A percentile compares a stretch with the other conserved stretches of the same genome.
phyloP scores from a whole-genome alignment of 2,329 filamentous ascomycete species.

The Fusarium solani-melongenae region DNA sequence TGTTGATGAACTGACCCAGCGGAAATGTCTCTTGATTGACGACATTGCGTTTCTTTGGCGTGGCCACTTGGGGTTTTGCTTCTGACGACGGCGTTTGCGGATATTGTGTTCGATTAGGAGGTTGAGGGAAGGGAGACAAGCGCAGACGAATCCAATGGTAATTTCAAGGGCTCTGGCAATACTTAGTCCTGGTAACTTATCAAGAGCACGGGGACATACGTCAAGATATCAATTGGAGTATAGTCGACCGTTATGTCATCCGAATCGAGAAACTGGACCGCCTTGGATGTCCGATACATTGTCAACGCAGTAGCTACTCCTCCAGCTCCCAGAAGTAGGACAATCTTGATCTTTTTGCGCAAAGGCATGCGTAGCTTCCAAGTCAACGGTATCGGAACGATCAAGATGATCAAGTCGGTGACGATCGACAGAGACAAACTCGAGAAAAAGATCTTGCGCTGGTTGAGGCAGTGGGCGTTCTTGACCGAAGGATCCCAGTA shows the following conservation, averaged over 20 bases:
- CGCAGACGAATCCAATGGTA: conserved; percentile 37
- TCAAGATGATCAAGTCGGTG: conserved; percentile 31
- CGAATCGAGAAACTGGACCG: conserved; percentile 26
- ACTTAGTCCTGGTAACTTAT: no score
- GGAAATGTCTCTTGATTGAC: conserved; percentile 17
- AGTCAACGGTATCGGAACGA: conserved; percentile 31
- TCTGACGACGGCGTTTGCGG: conserved; percentile 16
- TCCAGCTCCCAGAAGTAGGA: conserved; percentile 31
- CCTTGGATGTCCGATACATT: conserved; percentile 16
- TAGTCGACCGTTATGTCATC: conserved; percentile 35
- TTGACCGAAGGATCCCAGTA: conserved; percentile 51
- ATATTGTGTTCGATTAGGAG: conserved; percentile 27
- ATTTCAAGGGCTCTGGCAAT: conserved; percentile 23
- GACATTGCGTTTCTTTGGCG: background rate
- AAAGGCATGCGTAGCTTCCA: conserved; percentile 29
- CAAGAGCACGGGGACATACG: conserved; percentile 13
- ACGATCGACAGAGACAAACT: conserved; percentile 27
- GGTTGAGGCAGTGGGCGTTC: conserved; percentile 49
- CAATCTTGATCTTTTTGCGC: conserved; percentile 36
- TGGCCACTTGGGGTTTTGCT: background rate
- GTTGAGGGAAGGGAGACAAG: conserved; percentile 36
- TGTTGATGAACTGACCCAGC: conserved; percentile 28
- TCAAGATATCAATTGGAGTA: conserved; percentile 26
- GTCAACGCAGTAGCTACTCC: conserved; percentile 37
- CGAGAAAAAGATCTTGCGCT: conserved; percentile 42